Percentiles rank a stretch among this genome's conserved stretches.
These are phyloP conservation scores for Leptographium wingfieldii DNA, from an alignment of 2,329 filamentous ascomycete genomes.

Conservation along the genomic window DNA sequence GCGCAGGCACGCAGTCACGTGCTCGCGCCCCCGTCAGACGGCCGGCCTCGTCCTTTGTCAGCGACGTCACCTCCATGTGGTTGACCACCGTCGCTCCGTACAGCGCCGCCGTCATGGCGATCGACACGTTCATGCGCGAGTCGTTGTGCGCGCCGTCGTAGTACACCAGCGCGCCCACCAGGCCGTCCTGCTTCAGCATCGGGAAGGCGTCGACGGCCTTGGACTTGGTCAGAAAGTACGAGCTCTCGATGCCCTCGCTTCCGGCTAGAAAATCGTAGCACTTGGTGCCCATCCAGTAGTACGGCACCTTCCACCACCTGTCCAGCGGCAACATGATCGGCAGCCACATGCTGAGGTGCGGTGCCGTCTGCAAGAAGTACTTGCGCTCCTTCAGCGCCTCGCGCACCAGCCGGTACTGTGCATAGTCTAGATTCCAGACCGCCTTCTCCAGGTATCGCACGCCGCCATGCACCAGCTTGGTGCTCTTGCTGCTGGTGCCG, in stretches of 20 bases:
- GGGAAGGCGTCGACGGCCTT: conserved; percentile 69
- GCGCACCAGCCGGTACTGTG: conserved; percentile 68
- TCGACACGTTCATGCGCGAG: conserved; percentile 74
- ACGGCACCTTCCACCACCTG: conserved; percentile 73
- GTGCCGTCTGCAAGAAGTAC: conserved; percentile 72
- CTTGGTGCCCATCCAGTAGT: conserved; percentile 60
- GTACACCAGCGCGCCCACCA: conserved; percentile 71
- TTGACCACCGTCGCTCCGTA: conserved; percentile 73
- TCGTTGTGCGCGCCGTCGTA: conserved; percentile 83
- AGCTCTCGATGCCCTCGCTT: conserved; percentile 70
- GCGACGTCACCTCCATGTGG: conserved; percentile 63
- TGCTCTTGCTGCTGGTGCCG: conserved; percentile 77
- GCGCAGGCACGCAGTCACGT: conserved; percentile 47
- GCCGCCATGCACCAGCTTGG: conserved; percentile 75
- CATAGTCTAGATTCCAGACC: conserved; percentile 74
- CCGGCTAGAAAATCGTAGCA: conserved; percentile 72
- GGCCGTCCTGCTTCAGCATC: conserved; percentile 59
- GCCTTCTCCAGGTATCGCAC: conserved; percentile 80
- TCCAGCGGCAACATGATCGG: conserved; percentile 75
- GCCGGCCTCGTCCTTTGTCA: conserved; percentile 59
- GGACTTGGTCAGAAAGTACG: conserved; percentile 66
- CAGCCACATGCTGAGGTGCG: conserved; percentile 67
- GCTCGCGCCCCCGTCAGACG: conserved; percentile 56
- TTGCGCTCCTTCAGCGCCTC: conserved; percentile 73
- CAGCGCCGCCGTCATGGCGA: conserved; percentile 67